phyloP scores from a whole-genome alignment of 139 green algal species.

The Chlorokybus atmophyticus region DNA sequence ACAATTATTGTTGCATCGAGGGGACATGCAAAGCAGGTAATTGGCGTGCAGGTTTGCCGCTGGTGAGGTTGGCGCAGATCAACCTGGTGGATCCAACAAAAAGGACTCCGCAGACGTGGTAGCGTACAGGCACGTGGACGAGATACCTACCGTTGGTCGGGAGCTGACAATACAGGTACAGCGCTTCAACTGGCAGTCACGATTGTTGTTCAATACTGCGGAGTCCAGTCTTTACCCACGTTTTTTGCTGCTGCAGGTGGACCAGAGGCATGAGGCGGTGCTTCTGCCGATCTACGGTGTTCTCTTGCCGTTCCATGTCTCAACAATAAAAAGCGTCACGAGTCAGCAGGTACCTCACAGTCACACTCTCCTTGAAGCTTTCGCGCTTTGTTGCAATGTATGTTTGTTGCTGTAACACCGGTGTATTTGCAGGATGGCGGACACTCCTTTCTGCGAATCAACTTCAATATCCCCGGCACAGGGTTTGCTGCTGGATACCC shows the following conservation, averaged over 20 bases:
- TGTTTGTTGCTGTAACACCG: no score
- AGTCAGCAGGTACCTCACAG: conserved; percentile 35
- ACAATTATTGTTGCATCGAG: no score
- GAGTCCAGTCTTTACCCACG: no score
- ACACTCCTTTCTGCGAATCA: conserved; percentile 75
- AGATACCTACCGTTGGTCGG: conserved; percentile 48
- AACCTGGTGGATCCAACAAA: no score
- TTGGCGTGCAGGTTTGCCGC: no score
- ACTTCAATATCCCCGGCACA: conserved; percentile 59
- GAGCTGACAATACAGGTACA: conserved; percentile 52
- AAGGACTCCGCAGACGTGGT: conserved; percentile 37
- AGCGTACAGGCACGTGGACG: conserved; percentile 53
- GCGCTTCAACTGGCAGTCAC: background rate
- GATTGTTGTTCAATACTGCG: background rate
- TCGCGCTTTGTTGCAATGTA: background rate
- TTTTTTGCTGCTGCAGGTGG: conserved; percentile 35
- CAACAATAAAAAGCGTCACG: conserved; percentile 71
- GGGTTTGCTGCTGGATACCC: conserved; percentile 13
- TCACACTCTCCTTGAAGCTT: conserved; percentile 2
- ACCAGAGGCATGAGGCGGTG: conserved; percentile 65
- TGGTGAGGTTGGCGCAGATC: no score
- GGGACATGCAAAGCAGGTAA: no score
- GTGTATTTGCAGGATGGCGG: conserved; percentile 49
- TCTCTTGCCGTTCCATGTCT: conserved; percentile 95
- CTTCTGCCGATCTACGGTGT: conserved; percentile 92